Evolutionary conservation across 2,329 filamentous ascomycete species (phyloP).

Genomic region (Rutstroemia sp.): DNA sequence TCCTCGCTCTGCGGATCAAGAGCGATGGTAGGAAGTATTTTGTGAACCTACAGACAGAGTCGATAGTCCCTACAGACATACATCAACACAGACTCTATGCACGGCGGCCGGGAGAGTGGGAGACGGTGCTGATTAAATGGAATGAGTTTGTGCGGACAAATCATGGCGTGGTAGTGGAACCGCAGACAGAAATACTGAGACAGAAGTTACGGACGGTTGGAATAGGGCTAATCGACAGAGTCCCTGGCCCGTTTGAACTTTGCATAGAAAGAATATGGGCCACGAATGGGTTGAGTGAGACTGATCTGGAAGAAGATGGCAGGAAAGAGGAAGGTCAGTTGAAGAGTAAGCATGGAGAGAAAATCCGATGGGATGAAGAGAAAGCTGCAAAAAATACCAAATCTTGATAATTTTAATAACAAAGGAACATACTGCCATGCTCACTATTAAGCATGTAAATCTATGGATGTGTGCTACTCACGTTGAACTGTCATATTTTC

Average conservation of each 20-base stretch:
- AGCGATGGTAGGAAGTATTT: conserved; percentile 90
- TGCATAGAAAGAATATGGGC: conserved; percentile 85
- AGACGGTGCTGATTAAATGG: conserved; percentile 88
- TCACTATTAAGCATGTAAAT: too few relatives aligned
- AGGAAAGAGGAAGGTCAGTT: conserved; percentile 31
- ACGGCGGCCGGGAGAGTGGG: conserved; percentile 77
- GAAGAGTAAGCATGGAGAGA: conserved; percentile 36
- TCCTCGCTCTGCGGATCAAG: conserved; percentile 80
- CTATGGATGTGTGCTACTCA: neutral
- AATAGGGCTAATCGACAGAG: conserved; percentile 79
- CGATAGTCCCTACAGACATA: conserved; percentile 86
- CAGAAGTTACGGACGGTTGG: conserved; percentile 82
- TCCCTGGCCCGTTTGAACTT: conserved; percentile 83
- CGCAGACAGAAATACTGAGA: conserved; percentile 80
- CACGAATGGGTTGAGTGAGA: conserved; percentile 50
- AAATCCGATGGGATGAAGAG: conserved; percentile 35
- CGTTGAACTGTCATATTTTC: too few relatives aligned
- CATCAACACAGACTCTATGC: conserved; percentile 88
- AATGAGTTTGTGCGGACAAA: conserved; percentile 94
- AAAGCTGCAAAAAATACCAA: neutral
- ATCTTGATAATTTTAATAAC: too few relatives aligned
- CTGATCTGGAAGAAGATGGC: conserved; percentile 22
- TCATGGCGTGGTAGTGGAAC: conserved; percentile 84
- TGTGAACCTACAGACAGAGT: conserved; percentile 92
- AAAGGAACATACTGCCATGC: too few relatives aligned